These are phyloP conservation scores for Citrullus colocynthis DNA, from an alignment of 306 rosid genomes.

Conservation along the genomic window DNA sequence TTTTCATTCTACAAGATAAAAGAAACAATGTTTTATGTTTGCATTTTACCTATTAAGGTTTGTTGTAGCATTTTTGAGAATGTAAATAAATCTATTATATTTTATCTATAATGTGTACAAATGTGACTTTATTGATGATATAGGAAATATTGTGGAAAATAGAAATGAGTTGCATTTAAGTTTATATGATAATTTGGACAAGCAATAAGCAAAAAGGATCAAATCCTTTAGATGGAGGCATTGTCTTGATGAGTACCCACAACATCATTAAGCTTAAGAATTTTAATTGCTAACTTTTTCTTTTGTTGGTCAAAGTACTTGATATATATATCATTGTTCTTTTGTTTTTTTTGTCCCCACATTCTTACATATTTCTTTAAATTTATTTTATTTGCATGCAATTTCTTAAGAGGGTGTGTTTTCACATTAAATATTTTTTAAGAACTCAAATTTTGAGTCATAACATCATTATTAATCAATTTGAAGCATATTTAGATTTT, in stretches of 20 bases:
- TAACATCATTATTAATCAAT: not conserved
- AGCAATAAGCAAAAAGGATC: not conserved
- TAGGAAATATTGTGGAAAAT: too few species aligned
- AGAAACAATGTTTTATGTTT: too few species aligned
- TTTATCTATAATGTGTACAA: too few species aligned
- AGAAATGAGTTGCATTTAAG: not conserved
- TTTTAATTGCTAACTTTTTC: not conserved
- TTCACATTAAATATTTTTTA: not conserved
- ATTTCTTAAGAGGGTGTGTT: not conserved
- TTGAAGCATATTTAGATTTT: too few species aligned
- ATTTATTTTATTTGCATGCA: not conserved
- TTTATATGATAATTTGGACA: not conserved
- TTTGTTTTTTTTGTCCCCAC: not conserved
- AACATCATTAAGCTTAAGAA: not conserved
- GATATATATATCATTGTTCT: not conserved
- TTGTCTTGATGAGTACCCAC: conserved; percentile 1
- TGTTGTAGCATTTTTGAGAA: too few species aligned
- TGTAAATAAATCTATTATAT: too few species aligned
- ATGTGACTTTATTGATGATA: too few species aligned
- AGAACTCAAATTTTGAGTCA: not conserved
- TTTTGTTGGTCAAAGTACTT: not conserved
- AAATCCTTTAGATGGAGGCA: not conserved
- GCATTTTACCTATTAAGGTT: too few species aligned
- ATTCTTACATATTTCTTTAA: not conserved
- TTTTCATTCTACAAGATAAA: too few species aligned